A percentile compares a stretch with the other conserved stretches of the same genome.
These are phyloP conservation scores for Bipolaris cookei DNA, from an alignment of 2,329 filamentous ascomycete genomes.

Conservation along the genomic window DNA sequence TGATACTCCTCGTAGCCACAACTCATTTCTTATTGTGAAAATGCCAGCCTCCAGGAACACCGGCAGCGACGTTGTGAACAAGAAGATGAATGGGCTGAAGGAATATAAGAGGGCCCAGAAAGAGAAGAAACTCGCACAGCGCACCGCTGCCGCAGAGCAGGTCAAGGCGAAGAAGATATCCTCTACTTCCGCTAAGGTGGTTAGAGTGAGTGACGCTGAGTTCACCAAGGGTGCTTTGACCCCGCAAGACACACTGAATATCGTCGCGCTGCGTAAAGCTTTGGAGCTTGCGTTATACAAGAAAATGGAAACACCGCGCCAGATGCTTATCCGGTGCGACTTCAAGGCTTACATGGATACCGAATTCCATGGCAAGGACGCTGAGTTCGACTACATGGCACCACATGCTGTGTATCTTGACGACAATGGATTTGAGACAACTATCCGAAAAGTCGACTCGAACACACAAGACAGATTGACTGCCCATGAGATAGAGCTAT, in stretches of 20 bases:
- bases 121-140: conserved; percentile 5
- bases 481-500: no score
- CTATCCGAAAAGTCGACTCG: background rate
- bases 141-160: conserved; percentile 4
- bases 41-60: background rate
- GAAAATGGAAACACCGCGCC: conserved; percentile 10
- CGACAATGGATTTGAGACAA: conserved; percentile 1
- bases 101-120: conserved; percentile 13
- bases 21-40: background rate
- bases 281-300: conserved; percentile 9
- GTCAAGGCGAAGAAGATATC: background rate
- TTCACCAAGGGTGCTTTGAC: no score
- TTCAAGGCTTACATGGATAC: background rate
- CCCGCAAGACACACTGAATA: background rate
- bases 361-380: background rate
- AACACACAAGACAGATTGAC: background rate
- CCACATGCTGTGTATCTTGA: background rate
- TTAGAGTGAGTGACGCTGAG: background rate
- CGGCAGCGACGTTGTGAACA: background rate
- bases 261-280: background rate
- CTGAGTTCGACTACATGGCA: background rate
- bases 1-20: background rate
- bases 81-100: conserved; percentile 13
- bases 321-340: conserved; percentile 7
- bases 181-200: background rate